A percentile compares a stretch with the other conserved stretches of the same genome.
Conservation (phyloP, 2,329 filamentous ascomycete species). For the Rosellinia necatrix region DNA sequence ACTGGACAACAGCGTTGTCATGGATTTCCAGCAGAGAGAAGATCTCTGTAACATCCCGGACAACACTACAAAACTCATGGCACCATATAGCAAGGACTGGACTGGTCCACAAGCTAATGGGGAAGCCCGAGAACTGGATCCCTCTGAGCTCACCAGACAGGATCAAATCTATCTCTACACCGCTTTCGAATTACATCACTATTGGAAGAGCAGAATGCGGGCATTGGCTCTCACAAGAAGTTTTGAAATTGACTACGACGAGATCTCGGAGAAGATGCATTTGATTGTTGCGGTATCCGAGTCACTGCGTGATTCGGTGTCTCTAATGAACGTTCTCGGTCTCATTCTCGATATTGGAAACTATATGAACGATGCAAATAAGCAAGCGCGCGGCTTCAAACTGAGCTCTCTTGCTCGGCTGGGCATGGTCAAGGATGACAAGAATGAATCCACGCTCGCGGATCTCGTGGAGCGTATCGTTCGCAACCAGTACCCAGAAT, state of each 20-base stretch:
- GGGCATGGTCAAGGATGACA: slow-evolving; percentile 98
- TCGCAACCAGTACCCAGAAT: slow-evolving; percentile 93
- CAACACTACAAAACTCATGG: slow-evolving; percentile 87
- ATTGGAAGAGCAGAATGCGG: slow-evolving; percentile 98
- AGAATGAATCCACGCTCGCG: slow-evolving; percentile 95
- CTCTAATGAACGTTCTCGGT: slow-evolving; percentile 93
- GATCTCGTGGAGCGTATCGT: slow-evolving; percentile 97
- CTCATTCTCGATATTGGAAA: slow-evolving; percentile 98
- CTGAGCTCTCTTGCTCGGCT: slow-evolving; percentile 89
- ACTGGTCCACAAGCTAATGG: slow-evolving; percentile 82
- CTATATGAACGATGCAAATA: slow-evolving; percentile 99
- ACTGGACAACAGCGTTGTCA: slow-evolving; percentile 85
- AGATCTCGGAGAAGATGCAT: slow-evolving; percentile 82
- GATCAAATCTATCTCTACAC: slow-evolving; percentile 96
- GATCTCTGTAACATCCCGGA: slow-evolving; percentile 92
- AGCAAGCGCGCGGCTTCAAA: slow-evolving; percentile 98
- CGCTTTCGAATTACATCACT: slow-evolving; percentile 92
- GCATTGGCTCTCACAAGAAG: slow-evolving; percentile 83
- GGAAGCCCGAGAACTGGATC: slow-evolving; percentile 82
- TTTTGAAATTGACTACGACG: slow-evolving; percentile 88
- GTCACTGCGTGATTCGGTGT: slow-evolving; percentile 85
- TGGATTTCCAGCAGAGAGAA: slow-evolving; percentile 94
- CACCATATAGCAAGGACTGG: slow-evolving; percentile 95
- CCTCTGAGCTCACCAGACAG: slow-evolving; percentile 84
- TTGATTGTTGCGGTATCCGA: slow-evolving; percentile 89